Base-by-base conservation (phyloP, 345 rosid species). In the Pugionium dolabratum region DNA sequence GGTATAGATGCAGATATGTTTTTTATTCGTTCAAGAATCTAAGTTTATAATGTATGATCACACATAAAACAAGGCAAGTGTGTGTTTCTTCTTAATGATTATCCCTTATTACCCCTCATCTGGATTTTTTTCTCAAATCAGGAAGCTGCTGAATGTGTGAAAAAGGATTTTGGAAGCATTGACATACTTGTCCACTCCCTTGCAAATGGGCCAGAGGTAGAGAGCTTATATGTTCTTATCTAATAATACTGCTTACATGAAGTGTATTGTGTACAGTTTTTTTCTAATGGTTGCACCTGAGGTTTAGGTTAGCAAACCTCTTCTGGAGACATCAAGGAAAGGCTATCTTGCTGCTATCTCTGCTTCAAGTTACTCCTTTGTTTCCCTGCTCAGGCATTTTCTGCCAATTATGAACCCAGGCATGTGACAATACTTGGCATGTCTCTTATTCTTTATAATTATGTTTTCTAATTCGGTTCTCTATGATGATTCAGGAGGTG, bases 181-280 rank as follows among this genome's bases (percentile, higher is more conserved):
- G 99, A 94, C 78, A 88, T 94, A 66, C 97, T 94, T 44, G 90
- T 94, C 58, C 97, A 94, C 70, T 94, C 97, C 32, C 91, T 94
- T 61, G 99, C 97, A 31, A 90, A 94, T 55, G 97, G 95, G 31
- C 97, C 97, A 4, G 96, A 94, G 99, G 97, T 88, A 78, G 6
- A 53, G 9, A 67, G 44, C 11, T 55, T 54, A 40, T 28, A 47
- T 9, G 33, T 32, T 53, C 27, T 37, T 32, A 29, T 32, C 6
- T 18, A 2, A 40, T 1, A 54, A 51, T 36, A 46, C 54, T 40
- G 35, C 4, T 44, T 29, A 41, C 40, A 58, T 9, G 8, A 34
- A 37, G 7, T 53, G 37, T 59, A 25, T 50, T 25, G n/a, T 49
- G 11, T 34, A 59, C 10, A 31, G 6, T 4, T 7, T 47, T 7